A percentile compares a stretch with the other conserved stretches of the same genome.
Evolutionary conservation across 768 basidiomycete genomes (phyloP).

Genomic region (Melanogaster broomeanus): DNA sequence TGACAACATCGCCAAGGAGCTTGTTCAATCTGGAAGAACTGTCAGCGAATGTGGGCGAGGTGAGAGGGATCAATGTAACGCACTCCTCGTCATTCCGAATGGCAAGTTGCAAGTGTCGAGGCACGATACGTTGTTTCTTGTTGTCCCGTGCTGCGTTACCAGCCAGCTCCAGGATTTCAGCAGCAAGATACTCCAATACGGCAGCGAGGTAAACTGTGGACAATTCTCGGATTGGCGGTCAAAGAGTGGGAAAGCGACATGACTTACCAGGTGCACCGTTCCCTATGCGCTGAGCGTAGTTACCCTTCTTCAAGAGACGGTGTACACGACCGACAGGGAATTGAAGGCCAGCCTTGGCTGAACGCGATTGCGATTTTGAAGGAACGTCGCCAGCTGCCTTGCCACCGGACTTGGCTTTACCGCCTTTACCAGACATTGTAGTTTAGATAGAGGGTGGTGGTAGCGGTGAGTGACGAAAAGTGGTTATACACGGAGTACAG

Average conservation of each 20-base stretch:
- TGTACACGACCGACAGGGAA: constrained; percentile 65
- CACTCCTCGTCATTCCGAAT: constrained; percentile 64
- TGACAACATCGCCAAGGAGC: constrained; percentile 50
- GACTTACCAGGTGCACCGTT: constrained; percentile 48
- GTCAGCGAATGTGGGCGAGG: background rate
- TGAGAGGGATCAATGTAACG: background rate
- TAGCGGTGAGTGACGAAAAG: too few relatives aligned
- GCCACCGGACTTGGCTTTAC: constrained; percentile 71
- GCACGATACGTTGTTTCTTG: constrained; percentile 64
- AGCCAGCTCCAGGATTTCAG: constrained; percentile 64
- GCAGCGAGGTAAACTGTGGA: constrained; percentile 57
- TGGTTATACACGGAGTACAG: background rate
- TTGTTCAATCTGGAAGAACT: constrained; percentile 33
- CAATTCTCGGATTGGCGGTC: background rate
- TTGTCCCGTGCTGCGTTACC: constrained; percentile 57
- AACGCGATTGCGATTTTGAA: constrained; percentile 38
- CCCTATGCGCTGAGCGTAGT: constrained; percentile 60
- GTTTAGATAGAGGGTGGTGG: constrained; percentile 6
- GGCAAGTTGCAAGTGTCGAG: constrained; percentile 65
- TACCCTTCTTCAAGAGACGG: constrained; percentile 58
- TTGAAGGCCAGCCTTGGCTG: constrained; percentile 43
- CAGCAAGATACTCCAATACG: constrained; percentile 62
- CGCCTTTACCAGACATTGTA: constrained; percentile 42
- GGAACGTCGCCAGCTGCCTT: constrained; percentile 45
- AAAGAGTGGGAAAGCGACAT: background rate